Evolutionary conservation across 2,329 filamentous ascomycete species (phyloP).

Genomic region (Penicillium thymicola): DNA sequence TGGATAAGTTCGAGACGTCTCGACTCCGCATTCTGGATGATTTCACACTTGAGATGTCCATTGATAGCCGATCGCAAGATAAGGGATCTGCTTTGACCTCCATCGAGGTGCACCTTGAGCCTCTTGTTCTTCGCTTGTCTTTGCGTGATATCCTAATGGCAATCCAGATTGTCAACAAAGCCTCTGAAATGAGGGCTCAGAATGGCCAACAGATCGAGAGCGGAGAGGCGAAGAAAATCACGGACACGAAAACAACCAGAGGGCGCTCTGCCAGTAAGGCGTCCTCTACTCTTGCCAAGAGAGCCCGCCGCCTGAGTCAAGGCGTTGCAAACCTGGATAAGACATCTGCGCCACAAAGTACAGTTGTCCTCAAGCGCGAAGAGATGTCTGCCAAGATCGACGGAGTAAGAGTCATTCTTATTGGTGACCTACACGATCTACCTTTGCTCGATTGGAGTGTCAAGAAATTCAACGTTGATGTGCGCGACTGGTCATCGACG

Average conservation of each 20-base stretch:
- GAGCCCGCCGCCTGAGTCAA: slow-evolving; percentile 46
- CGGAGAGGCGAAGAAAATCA: slow-evolving; percentile 54
- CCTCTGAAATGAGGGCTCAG: slow-evolving; percentile 73
- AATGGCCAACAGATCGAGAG: slow-evolving; percentile 48
- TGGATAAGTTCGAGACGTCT: slow-evolving; percentile 94
- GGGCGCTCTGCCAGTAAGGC: slow-evolving; percentile 47
- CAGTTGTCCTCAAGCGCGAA: slow-evolving; percentile 63
- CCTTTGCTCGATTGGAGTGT: slow-evolving; percentile 92
- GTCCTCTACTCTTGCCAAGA: slow-evolving; percentile 44
- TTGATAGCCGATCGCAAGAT: slow-evolving; percentile 68
- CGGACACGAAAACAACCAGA: slow-evolving; percentile 43
- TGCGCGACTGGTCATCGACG: slow-evolving; percentile 86
- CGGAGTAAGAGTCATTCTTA: slow-evolving; percentile 86
- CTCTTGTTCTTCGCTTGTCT: slow-evolving; percentile 83
- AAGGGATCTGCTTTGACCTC: slow-evolving; percentile 63
- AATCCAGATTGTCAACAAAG: slow-evolving; percentile 86
- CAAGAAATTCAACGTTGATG: slow-evolving; percentile 79
- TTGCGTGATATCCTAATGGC: slow-evolving; percentile 91
- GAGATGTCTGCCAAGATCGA: slow-evolving; percentile 83
- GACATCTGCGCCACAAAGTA: slow-evolving; percentile 42
- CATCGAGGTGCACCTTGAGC: slow-evolving; percentile 85
- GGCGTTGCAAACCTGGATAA: slow-evolving; percentile 34
- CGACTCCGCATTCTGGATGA: slow-evolving; percentile 91
- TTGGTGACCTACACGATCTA: slow-evolving; percentile 92
- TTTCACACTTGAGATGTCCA: slow-evolving; percentile 84